Percentiles rank a stretch among this genome's conserved stretches.
Evolutionary conservation across 208 protist species (phyloP).

Genomic region (Tritrichomonas musculus): DNA sequence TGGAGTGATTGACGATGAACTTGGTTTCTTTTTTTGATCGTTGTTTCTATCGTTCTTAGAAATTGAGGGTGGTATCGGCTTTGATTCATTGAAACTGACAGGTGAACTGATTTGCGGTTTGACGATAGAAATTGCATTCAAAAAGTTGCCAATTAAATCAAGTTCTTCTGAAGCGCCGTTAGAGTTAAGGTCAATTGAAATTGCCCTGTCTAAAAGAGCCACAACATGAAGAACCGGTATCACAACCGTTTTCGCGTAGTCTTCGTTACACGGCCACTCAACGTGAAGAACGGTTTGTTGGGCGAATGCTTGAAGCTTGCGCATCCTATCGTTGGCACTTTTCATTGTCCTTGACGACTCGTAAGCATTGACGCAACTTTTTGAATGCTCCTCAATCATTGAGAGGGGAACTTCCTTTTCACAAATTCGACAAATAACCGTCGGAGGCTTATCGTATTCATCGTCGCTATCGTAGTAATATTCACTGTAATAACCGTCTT

Average conservation of each 20-base stretch:
- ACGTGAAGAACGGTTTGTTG: not conserved
- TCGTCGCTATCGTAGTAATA: no score
- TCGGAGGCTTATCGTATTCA: no score
- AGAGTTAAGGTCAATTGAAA: not conserved
- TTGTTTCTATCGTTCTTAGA: no score
- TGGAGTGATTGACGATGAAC: no score
- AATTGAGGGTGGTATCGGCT: no score
- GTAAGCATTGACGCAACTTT: not conserved
- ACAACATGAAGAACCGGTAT: not conserved
- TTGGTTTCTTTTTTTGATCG: no score
- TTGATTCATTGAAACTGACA: no score
- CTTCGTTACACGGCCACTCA: not conserved
- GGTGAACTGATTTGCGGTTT: no score
- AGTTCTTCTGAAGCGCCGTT: no score
- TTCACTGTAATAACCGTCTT: no score
- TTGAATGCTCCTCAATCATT: not conserved
- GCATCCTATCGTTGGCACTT: not conserved
- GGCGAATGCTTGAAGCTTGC: not conserved
- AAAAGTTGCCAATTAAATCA: no score
- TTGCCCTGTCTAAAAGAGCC: not conserved
- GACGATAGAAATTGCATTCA: no score
- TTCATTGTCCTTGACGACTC: not conserved
- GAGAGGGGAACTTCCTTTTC: not conserved
- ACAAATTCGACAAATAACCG: conserved; percentile 24
- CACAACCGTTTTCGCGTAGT: not conserved